A percentile compares a stretch with the other conserved stretches of the same genome.
These are phyloP conservation scores for Flaveria floridana DNA, from an alignment of 140 eudicot genomes.

Conservation along the genomic window DNA sequence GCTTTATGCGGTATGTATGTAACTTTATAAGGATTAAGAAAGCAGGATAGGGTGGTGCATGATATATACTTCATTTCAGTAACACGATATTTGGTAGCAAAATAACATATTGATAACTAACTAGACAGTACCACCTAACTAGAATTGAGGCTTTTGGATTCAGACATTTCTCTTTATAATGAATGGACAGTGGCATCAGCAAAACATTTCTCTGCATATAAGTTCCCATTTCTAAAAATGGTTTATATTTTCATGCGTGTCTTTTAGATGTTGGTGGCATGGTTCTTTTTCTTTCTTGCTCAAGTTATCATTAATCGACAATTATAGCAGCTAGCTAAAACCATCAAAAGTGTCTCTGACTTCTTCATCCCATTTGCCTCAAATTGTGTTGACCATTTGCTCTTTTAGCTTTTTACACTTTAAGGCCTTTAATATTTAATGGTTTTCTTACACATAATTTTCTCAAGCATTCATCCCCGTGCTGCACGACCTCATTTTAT, in stretches of 20 bases:
- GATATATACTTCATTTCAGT: not conserved
- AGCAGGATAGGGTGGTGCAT: slow-evolving; percentile 16
- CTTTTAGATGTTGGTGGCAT: not conserved
- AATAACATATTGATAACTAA: not conserved
- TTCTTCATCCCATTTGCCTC: slow-evolving; percentile 4
- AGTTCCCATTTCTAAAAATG: not conserved
- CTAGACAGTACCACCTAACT: slow-evolving; percentile 3
- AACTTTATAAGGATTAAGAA: not conserved
- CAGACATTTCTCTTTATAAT: not conserved
- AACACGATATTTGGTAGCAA: not conserved
- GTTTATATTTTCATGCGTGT: not conserved
- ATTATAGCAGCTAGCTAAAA: not conserved
- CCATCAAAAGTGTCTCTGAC: not conserved
- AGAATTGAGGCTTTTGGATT: slow-evolving; percentile 7
- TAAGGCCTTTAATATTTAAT: not conserved
- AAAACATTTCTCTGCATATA: not conserved
- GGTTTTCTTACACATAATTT: slow-evolving; percentile 4
- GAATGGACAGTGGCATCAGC: not conserved
- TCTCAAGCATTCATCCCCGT: not conserved
- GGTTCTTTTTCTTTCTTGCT: not conserved
- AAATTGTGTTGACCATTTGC: not conserved
- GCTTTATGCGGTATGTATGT: not conserved
- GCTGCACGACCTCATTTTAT: not conserved
- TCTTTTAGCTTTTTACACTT: not conserved
- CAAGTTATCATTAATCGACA: not conserved